Percentiles rank a stretch among this genome's conserved stretches.
Conservation (phyloP, 1,139 yeast genomes). For the Pneumocystis jirovecii region DNA sequence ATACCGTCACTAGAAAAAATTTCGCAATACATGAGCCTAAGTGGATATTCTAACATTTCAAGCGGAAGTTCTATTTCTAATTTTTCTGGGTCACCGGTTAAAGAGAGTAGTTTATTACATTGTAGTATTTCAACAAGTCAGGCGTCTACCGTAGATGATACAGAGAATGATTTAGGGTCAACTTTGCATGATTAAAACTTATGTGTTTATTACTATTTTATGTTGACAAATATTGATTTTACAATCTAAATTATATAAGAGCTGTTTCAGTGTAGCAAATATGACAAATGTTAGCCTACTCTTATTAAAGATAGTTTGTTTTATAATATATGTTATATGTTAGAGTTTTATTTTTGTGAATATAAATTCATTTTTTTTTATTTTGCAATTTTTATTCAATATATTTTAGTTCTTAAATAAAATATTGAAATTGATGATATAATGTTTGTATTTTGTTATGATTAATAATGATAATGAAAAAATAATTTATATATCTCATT, state of each 20-base stretch:
- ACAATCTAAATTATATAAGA: neutral
- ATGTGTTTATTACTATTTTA: neutral
- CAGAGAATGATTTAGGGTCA: conserved; percentile 3
- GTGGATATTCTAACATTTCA: conserved; percentile 6
- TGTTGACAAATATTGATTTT: neutral
- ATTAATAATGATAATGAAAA: neutral
- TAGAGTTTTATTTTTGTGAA: too few relatives aligned
- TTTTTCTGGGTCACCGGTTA: conserved; percentile 15
- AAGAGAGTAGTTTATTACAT: conserved; percentile 16
- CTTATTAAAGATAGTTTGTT: neutral
- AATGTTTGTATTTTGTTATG: too few relatives aligned
- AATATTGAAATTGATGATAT: too few relatives aligned
- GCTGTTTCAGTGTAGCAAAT: neutral
- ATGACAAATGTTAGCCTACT: neutral
- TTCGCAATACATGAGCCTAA: conserved; percentile 20
- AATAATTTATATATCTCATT: neutral
- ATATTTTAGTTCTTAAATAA: neutral
- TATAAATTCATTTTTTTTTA: neutral
- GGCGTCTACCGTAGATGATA: conserved; percentile 3
- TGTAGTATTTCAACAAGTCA: conserved; percentile 10
- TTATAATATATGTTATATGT: too few relatives aligned
- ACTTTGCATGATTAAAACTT: neutral
- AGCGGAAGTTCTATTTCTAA: conserved; percentile 3
- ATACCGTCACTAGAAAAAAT: conserved; percentile 32
- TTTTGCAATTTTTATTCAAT: neutral